Percentiles rank a stretch among this genome's conserved stretches.
Evolutionary conservation across 495 filamentous ascomycete genomes (phyloP).

Genomic region (Lasiosphaeris hirsuta): DNA sequence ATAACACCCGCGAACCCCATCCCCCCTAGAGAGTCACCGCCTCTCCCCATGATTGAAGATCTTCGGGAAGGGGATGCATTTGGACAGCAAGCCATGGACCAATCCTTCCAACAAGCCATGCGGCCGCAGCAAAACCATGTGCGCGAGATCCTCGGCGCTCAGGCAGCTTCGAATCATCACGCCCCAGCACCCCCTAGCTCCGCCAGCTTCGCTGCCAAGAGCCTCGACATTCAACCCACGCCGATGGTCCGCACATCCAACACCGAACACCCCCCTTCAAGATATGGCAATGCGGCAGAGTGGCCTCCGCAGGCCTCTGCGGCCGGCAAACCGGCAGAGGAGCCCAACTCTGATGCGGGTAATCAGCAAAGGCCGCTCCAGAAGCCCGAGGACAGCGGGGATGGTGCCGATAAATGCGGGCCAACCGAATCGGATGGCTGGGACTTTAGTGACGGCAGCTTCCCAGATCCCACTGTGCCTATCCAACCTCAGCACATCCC

Average conservation of each 20-base stretch:
- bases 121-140: conserved; percentile 43
- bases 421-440: conserved; percentile 67
- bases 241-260: conserved; percentile 46
- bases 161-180: conserved; percentile 54
- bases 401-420: conserved; percentile 29
- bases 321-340: conserved; percentile 48
- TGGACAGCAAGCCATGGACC: conserved; percentile 34
- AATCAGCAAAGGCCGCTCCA: conserved; percentile 17
- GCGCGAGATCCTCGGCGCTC: conserved; percentile 32
- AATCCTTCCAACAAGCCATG: conserved; percentile 31
- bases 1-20: conserved; percentile 59
- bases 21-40: conserved; percentile 54
- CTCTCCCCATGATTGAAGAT: conserved; percentile 47
- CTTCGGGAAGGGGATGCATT: conserved; percentile 46
- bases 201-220: conserved; percentile 36
- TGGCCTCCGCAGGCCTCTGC: conserved; percentile 41
- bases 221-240: conserved; percentile 38
- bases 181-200: conserved; percentile 43
- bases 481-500: conserved; percentile 37
- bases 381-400: conserved; percentile 36
- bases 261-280: conserved; percentile 28
- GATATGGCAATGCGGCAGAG: conserved; percentile 35
- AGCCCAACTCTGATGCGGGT: conserved; percentile 48
- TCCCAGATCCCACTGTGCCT: conserved; percentile 44
- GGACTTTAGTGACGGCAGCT: conserved; percentile 81